Percentiles rank a stretch among this genome's conserved stretches.
phyloP scores from a whole-genome alignment of 805 yeast species.

The Sugiyamaella qingdaonensis region DNA sequence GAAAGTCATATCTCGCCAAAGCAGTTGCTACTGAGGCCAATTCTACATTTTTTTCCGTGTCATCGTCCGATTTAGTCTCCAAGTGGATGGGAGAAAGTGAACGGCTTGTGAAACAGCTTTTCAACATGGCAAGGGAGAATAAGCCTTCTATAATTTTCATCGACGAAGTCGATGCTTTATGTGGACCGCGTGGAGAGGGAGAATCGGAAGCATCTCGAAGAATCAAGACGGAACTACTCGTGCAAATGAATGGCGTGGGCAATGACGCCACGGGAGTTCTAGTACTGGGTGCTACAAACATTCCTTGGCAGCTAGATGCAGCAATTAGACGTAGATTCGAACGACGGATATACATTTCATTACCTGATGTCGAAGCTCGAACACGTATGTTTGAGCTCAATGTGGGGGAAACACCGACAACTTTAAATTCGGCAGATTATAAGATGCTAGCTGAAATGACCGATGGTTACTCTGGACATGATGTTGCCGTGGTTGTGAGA shows the following conservation, averaged over 20 bases:
- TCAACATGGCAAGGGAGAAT: constrained; percentile 92
- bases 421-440: constrained; percentile 66
- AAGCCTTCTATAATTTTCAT: constrained; percentile 95
- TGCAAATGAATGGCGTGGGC: constrained; percentile 99
- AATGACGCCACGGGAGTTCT: constrained; percentile 89
- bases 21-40: constrained; percentile 99
- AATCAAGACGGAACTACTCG: constrained; percentile 91
- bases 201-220: constrained; percentile 95
- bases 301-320: constrained; percentile 98
- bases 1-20: constrained; percentile 93
- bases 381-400: constrained; percentile 91
- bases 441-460: constrained; percentile 85
- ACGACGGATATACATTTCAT: constrained; percentile 86
- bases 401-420: constrained; percentile 86
- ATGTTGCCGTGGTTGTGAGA: constrained; percentile 91
- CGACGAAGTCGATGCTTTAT: constrained; percentile 96
- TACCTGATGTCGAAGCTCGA: constrained; percentile 92
- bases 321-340: constrained; percentile 97
- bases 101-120: constrained; percentile 89
- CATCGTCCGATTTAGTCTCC: constrained; percentile 92
- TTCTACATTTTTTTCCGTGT: constrained; percentile 91
- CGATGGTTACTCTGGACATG: constrained; percentile 97
- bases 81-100: constrained; percentile 99
- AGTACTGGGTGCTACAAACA: constrained; percentile 95
- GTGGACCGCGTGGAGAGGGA: constrained; percentile 98